phyloP scores from a whole-genome alignment of 192 early-diverging fungal genomes.

The Dissophora ornata region DNA sequence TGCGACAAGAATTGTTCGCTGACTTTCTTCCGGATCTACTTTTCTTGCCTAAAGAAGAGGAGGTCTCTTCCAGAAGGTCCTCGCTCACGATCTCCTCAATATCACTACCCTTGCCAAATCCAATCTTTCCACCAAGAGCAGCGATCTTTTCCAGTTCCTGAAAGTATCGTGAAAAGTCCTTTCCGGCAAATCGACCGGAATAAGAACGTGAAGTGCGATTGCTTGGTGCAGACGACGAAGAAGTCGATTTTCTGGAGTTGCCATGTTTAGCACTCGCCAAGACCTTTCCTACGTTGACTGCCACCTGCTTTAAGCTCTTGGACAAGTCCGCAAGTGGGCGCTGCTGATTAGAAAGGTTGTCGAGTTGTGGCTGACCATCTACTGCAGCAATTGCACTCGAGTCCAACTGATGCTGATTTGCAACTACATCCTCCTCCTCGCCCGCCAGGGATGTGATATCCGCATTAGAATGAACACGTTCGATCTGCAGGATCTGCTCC shows the following conservation, averaged over 20 bases:
- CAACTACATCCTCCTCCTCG: neutral
- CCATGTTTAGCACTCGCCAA: conserved; percentile 7
- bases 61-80: neutral
- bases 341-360: neutral
- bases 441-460: neutral
- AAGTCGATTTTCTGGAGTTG: neutral
- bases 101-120: conserved; percentile 13
- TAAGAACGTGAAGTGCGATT: neutral
- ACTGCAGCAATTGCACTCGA: too few species aligned
- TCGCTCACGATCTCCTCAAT: neutral
- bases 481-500: conserved; percentile 38
- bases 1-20: neutral
- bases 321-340: conserved; percentile 29
- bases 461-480: conserved; percentile 4
- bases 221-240: neutral
- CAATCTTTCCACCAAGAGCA: conserved; percentile 31
- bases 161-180: conserved; percentile 43
- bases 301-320: conserved; percentile 39
- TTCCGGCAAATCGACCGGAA: conserved; percentile 14
- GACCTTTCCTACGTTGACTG: conserved; percentile 45
- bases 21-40: too few species aligned
- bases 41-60: neutral
- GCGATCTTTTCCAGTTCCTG: conserved; percentile 51
- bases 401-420: too few species aligned
- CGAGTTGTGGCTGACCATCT: neutral